Evolutionary conservation across 2,329 filamentous ascomycete genomes (phyloP), one percentile per base, ranked within the genome.

Genomic region (Sclerotinia subarctica): DNA sequence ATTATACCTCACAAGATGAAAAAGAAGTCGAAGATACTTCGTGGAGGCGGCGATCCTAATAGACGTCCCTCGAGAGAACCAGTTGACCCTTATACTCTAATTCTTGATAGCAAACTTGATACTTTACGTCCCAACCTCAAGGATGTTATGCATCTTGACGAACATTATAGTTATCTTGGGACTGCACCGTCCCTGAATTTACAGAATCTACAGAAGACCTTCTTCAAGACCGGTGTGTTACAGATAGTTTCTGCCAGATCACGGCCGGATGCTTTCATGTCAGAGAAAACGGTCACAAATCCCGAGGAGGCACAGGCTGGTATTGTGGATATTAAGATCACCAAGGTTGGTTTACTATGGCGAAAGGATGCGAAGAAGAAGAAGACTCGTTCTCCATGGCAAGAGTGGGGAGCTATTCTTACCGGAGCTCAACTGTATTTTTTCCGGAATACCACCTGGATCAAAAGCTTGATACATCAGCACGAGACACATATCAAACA

Each of bases 351-450:
- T 5, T 82, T 97, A 1, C 78, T 99, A 44, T 99, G 95, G 95
- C 88, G 95, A 56, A 99, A 99, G 77, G 93, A 97, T 72, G 82
- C 85, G 1, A 97, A 96, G 81, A 97, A 94, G 80, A 94, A 95
- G 80, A 96, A 96, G 79, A 90, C 93, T 0, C 87, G 94, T 54
- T 97, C 94, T 15, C 94, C 95, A 1, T 99, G 95, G 95, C 94
- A 97, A 77, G 95, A 99, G 83, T 99, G 95, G 95, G 95, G 95
- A 64, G 95, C 93, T 32, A 91, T 99, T 69, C 84, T 99, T 42
- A 99, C 95, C 0, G 93, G 94, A n/a, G 96, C 95, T 7, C 94
- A 97, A 76, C 85, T 99, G 10, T 99, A 97, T 78, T 93, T 99
- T 78, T 99, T 98, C 81, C 90, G 92, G 68, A 97, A 98, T 77